Conservation (phyloP, 148 eudicot species). For the Spergularia marina region DNA sequence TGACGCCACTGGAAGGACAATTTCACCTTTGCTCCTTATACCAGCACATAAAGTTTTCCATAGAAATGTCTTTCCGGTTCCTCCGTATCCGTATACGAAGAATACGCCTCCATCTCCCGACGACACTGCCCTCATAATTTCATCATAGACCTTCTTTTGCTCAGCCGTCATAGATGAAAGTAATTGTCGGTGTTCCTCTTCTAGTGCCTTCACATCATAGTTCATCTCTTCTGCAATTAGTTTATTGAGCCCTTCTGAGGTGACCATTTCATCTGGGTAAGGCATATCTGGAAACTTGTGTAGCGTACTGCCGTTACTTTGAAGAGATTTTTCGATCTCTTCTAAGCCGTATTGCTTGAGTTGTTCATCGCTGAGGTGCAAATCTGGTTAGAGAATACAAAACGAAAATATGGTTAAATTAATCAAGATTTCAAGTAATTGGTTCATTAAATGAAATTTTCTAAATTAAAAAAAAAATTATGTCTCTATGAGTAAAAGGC, state of each 20-base stretch:
- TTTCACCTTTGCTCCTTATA: background rate
- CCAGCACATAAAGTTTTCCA: background rate
- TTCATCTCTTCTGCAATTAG: background rate
- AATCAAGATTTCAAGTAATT: no score
- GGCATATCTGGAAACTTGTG: background rate
- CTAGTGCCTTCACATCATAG: background rate
- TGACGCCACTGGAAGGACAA: no score
- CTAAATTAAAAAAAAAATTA: background rate
- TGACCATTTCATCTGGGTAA: background rate
- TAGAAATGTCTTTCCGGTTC: background rate
- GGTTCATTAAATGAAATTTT: no score
- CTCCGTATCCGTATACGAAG: background rate
- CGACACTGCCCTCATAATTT: no score
- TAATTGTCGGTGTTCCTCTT: background rate
- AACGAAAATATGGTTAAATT: no score
- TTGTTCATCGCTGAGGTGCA: no score
- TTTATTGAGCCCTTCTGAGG: background rate
- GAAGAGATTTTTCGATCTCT: no score
- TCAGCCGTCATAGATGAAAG: background rate
- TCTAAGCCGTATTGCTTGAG: no score
- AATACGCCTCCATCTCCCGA: no score
- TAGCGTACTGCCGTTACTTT: no score
- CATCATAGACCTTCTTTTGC: background rate
- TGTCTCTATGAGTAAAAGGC: no score
- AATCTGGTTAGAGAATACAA: no score